phyloP scores from a whole-genome alignment of 192 early-diverging fungal species.

The Radiomyces spectabilis region DNA sequence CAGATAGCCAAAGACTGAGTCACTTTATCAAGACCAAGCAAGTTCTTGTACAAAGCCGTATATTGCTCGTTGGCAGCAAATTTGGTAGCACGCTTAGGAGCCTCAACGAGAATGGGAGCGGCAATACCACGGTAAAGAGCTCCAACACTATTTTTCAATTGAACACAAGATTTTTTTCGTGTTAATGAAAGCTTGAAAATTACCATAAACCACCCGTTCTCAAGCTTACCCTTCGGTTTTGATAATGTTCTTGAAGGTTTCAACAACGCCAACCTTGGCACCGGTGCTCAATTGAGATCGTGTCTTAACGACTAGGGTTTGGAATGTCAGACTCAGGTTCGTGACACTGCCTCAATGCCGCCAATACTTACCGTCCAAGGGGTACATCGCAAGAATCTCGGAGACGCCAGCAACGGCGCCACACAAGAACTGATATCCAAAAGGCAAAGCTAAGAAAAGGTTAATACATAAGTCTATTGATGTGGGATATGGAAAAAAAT shows the following conservation, averaged over 20 bases:
- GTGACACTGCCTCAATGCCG: background rate
- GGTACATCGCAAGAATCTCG: constrained; percentile 95
- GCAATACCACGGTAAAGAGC: constrained; percentile 89
- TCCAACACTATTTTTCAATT: constrained; percentile 2
- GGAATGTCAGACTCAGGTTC: background rate
- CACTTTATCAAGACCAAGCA: constrained; percentile 69
- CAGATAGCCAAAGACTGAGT: constrained; percentile 70
- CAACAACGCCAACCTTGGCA: constrained; percentile 17
- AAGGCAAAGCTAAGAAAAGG: too few species aligned
- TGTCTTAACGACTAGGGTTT: constrained; percentile 74
- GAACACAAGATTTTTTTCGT: background rate
- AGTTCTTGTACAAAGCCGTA: constrained; percentile 52
- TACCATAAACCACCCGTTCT: too few species aligned
- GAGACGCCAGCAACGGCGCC: constrained; percentile 77
- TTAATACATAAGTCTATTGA: too few species aligned
- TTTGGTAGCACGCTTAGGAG: constrained; percentile 96
- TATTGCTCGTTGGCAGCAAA: constrained; percentile 94
- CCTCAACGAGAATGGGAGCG: constrained; percentile 93
- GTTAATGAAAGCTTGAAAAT: background rate
- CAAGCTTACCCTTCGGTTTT: constrained; percentile 24
- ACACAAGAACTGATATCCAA: constrained; percentile 71
- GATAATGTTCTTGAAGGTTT: constrained; percentile 18
- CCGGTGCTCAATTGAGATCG: constrained; percentile 71
- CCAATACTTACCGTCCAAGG: constrained; percentile 54
- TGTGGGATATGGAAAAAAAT: too few species aligned